A percentile compares a stretch with the other conserved stretches of the same genome.
phyloP scores from a whole-genome alignment of 192 early-diverging fungal species.

The Glomus cerebriforme region DNA sequence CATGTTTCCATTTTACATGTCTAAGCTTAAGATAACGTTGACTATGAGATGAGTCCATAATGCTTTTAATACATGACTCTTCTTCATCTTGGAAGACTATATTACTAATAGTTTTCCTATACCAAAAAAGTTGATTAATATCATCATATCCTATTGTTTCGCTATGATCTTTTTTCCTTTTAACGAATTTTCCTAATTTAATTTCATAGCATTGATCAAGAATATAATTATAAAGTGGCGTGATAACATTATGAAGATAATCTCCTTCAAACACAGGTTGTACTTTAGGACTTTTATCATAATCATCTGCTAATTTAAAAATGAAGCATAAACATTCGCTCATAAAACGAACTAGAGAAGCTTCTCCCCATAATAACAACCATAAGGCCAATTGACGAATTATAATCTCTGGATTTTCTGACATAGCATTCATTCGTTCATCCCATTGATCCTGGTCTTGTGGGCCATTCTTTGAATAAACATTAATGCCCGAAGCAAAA shows the following conservation, averaged over 20 bases:
- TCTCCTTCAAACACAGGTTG: slow-evolving; percentile 65
- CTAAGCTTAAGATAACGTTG: slow-evolving; percentile 65
- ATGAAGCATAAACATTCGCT: slow-evolving; percentile 79
- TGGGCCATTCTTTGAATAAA: slow-evolving; percentile 36
- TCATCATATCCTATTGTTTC: slow-evolving; percentile 80
- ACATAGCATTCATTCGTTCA: slow-evolving; percentile 68
- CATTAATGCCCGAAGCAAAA: slow-evolving; percentile 67
- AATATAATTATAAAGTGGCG: slow-evolving; percentile 73
- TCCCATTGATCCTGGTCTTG: slow-evolving; percentile 61
- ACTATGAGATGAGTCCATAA: slow-evolving; percentile 62
- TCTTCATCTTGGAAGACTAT: slow-evolving; percentile 59
- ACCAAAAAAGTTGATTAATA: slow-evolving; percentile 85
- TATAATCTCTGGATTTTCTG: slow-evolving; percentile 59
- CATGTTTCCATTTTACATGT: slow-evolving; percentile 68
- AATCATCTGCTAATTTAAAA: slow-evolving; percentile 70
- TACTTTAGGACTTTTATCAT: slow-evolving; percentile 57
- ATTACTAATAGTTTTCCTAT: slow-evolving; percentile 60
- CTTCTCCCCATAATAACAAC: slow-evolving; percentile 81
- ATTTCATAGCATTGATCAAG: slow-evolving; percentile 76
- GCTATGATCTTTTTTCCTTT: slow-evolving; percentile 76
- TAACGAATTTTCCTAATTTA: slow-evolving; percentile 67
- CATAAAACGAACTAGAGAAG: slow-evolving; percentile 70
- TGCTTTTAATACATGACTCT: slow-evolving; percentile 27
- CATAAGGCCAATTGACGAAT: slow-evolving; percentile 74
- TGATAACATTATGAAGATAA: slow-evolving; percentile 68